Evolutionary conservation across 2,329 filamentous ascomycete species (phyloP).

Genomic region (Talaromyces sp.): DNA sequence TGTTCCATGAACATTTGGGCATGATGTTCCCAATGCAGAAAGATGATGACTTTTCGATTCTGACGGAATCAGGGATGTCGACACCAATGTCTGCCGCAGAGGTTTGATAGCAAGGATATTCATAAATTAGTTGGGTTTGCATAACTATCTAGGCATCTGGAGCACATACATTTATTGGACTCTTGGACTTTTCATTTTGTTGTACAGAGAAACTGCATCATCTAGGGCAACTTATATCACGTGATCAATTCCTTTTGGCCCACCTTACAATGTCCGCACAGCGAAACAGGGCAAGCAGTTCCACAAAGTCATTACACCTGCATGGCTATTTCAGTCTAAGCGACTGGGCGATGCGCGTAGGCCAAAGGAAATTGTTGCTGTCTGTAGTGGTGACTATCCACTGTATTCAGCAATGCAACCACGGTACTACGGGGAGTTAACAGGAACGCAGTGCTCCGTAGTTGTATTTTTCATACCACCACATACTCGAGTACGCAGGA

Average conservation of each 20-base stretch:
- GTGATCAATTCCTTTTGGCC: background rate
- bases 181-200: background rate
- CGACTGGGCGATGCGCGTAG: background rate
- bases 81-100: background rate
- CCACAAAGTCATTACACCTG: background rate
- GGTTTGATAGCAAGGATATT: background rate
- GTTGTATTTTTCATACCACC: background rate
- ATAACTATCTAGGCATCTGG: background rate
- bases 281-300: background rate
- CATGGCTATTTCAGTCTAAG: background rate
- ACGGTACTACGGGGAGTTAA: conserved; percentile 2
- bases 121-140: background rate
- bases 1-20: background rate
- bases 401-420: background rate
- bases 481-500: background rate
- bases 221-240: conserved; percentile 1
- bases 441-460: background rate
- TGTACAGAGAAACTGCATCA: background rate
- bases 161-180: background rate
- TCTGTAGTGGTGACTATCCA: no score
- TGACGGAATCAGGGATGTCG: background rate
- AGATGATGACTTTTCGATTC: background rate
- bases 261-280: background rate
- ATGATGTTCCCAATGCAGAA: background rate
- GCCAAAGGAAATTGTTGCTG: background rate